These are phyloP conservation scores for Hydnomerulius pinastri DNA, from an alignment of 768 basidiomycete species.

Conservation along the genomic window DNA sequence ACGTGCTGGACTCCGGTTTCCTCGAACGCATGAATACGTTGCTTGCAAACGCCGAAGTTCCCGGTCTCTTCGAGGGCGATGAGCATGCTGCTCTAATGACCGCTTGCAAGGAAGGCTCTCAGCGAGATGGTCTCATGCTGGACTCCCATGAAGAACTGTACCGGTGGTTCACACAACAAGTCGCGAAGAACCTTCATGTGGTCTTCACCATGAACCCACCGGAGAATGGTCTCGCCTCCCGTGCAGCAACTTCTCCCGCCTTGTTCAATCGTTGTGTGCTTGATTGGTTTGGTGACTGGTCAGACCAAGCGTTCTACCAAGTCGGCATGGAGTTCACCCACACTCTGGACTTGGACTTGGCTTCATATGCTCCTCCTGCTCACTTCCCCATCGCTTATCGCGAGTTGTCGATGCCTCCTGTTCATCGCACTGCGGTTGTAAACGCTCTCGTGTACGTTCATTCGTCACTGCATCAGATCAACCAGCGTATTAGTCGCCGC, in stretches of 20 bases:
- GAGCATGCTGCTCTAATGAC: slow-evolving; percentile 98
- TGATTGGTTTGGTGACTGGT: slow-evolving; percentile 99
- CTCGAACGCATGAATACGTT: slow-evolving; percentile 99
- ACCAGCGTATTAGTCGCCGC: slow-evolving; percentile 82
- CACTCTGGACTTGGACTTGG: slow-evolving; percentile 87
- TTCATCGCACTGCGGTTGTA: slow-evolving; percentile 88
- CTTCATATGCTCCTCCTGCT: slow-evolving; percentile 74
- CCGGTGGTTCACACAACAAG: slow-evolving; percentile 98
- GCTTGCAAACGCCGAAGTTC: slow-evolving; percentile 99
- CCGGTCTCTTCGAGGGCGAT: slow-evolving; percentile 99
- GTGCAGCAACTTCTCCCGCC: slow-evolving; percentile 96
- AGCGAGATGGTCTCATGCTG: slow-evolving; percentile 96
- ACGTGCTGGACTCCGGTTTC: slow-evolving; percentile 98
- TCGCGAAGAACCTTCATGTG: slow-evolving; percentile 96
- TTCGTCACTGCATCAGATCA: slow-evolving; percentile 85
- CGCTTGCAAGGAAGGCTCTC: slow-evolving; percentile 99
- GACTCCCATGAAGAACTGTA: slow-evolving; percentile 98
- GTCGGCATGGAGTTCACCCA: slow-evolving; percentile 97
- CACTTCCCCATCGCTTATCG: slow-evolving; percentile 91
- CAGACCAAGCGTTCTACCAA: slow-evolving; percentile 97
- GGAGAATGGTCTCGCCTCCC: slow-evolving; percentile 90
- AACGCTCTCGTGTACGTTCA: slow-evolving; percentile 95
- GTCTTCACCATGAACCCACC: slow-evolving; percentile 99
- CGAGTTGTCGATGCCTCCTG: slow-evolving; percentile 79
- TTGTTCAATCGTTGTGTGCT: slow-evolving; percentile 98